Conservation (phyloP, 495 filamentous ascomycete species). For the Aspergillus bridgeri region DNA sequence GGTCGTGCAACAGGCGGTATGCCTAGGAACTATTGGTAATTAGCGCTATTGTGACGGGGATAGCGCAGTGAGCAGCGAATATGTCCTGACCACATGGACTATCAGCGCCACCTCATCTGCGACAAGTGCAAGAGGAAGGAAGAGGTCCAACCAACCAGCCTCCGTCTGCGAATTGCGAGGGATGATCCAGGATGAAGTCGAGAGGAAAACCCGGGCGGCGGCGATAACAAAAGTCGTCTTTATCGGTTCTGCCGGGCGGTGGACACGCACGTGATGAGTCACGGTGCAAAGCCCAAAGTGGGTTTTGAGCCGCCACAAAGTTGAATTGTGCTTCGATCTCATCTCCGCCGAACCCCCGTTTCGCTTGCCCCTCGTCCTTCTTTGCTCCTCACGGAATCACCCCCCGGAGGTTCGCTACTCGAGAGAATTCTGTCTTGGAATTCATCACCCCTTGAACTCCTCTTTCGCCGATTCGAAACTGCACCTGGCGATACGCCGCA, state of each 20-base stretch:
- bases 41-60: slow-evolving; percentile 1
- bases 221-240: slow-evolving; percentile 1
- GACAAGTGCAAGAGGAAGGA: neutral
- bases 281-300: slow-evolving; percentile 27
- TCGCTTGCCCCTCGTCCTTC: slow-evolving; percentile 6
- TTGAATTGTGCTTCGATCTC: slow-evolving; percentile 36
- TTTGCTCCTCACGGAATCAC: slow-evolving; percentile 8
- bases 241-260: slow-evolving; percentile 28
- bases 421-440: slow-evolving; percentile 16
- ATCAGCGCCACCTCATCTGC: neutral
- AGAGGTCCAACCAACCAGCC: too few relatives aligned
- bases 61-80: neutral
- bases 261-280: slow-evolving; percentile 25
- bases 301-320: slow-evolving; percentile 50
- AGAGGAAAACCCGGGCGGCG: too few relatives aligned
- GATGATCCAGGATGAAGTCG: neutral
- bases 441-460: slow-evolving; percentile 4
- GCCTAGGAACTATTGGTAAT: slow-evolving; percentile 4
- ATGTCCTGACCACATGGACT: neutral
- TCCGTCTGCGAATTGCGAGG: too few relatives aligned
- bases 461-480: slow-evolving; percentile 11
- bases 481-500: slow-evolving; percentile 36
- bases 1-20: slow-evolving; percentile 12
- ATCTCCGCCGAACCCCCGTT: slow-evolving; percentile 9
- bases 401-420: neutral